Evolutionary conservation across 1,284 basidiomycete species (phyloP).

Genomic region (Cutaneotrichosporon sp.): DNA sequence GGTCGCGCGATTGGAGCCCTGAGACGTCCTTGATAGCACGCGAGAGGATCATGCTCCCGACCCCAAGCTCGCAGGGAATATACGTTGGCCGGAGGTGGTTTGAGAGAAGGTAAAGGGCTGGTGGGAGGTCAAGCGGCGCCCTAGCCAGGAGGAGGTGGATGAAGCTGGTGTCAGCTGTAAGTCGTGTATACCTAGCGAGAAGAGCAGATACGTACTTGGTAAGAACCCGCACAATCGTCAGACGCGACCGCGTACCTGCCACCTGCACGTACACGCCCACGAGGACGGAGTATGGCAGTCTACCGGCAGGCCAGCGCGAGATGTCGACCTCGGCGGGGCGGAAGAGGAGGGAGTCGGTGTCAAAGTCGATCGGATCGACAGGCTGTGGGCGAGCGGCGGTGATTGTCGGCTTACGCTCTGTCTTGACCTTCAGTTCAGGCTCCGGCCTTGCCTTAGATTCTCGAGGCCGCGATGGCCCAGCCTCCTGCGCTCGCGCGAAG

Average conservation of each 20-base stretch:
- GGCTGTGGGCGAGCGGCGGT: slow-evolving; percentile 31
- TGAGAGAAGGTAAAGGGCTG: slow-evolving; percentile 84
- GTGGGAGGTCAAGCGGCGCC: slow-evolving; percentile 69
- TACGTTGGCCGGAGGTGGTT: slow-evolving; percentile 82
- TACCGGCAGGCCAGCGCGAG: slow-evolving; percentile 51
- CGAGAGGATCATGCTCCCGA: slow-evolving; percentile 73
- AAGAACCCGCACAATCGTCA: slow-evolving; percentile 72
- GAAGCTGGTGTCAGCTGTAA: slow-evolving; percentile 39
- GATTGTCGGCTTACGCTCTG: slow-evolving; percentile 15
- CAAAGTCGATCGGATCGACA: slow-evolving; percentile 50
- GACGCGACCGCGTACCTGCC: slow-evolving; percentile 75
- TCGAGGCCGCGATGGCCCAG: not conserved
- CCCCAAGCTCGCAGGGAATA: slow-evolving; percentile 68
- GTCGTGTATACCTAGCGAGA: not conserved
- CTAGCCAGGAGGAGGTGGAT: slow-evolving; percentile 68
- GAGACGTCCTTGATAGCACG: slow-evolving; percentile 80
- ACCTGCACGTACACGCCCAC: slow-evolving; percentile 71
- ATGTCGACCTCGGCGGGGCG: slow-evolving; percentile 52
- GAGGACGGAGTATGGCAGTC: slow-evolving; percentile 76
- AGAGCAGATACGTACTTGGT: slow-evolving; percentile 61
- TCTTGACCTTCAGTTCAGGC: not conserved
- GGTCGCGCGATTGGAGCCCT: slow-evolving; percentile 66
- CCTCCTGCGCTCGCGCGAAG: slow-evolving; percentile 19
- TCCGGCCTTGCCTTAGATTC: not conserved
- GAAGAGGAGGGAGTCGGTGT: slow-evolving; percentile 53